phyloP scores from a whole-genome alignment of 1,284 basidiomycete genomes.

The Melampsora larici-populina region DNA sequence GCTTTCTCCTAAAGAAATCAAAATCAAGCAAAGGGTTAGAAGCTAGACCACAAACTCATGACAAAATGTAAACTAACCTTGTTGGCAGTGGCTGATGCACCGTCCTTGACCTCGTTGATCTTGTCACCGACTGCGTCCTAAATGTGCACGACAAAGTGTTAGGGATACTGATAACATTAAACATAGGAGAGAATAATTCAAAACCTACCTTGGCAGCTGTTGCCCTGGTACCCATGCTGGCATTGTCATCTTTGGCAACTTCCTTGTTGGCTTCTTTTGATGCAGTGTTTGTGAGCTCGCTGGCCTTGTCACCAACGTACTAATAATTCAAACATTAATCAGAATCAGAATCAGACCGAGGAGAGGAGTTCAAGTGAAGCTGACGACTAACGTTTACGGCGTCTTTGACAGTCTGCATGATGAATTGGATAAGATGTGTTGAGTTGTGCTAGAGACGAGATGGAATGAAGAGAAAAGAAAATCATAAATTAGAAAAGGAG shows the following conservation, averaged over 20 bases:
- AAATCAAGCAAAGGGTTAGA: no score
- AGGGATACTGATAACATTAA: background rate
- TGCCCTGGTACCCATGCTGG: conserved; percentile 45
- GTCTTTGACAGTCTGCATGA: conserved; percentile 39
- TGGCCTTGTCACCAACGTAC: conserved; percentile 48
- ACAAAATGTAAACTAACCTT: conserved; percentile 14
- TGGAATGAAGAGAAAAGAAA: background rate
- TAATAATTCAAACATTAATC: background rate
- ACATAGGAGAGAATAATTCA: background rate
- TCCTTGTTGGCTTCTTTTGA: conserved; percentile 50
- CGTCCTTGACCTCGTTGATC: conserved; percentile 43
- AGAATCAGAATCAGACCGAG: background rate
- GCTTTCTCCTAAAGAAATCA: no score
- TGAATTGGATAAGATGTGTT: background rate
- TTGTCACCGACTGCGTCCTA: conserved; percentile 45
- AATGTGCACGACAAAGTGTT: background rate
- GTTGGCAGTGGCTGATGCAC: conserved; percentile 29
- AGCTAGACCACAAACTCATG: background rate
- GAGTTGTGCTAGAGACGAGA: background rate
- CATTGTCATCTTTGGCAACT: conserved; percentile 48
- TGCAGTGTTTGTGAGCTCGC: conserved; percentile 39
- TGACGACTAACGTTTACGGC: conserved; percentile 20
- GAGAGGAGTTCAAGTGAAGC: background rate
- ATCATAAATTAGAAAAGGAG: background rate
- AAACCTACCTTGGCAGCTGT: conserved; percentile 44